These are phyloP conservation scores for Monosporascus sp. DNA, from an alignment of 2,329 filamentous ascomycete species.

Conservation along the genomic window DNA sequence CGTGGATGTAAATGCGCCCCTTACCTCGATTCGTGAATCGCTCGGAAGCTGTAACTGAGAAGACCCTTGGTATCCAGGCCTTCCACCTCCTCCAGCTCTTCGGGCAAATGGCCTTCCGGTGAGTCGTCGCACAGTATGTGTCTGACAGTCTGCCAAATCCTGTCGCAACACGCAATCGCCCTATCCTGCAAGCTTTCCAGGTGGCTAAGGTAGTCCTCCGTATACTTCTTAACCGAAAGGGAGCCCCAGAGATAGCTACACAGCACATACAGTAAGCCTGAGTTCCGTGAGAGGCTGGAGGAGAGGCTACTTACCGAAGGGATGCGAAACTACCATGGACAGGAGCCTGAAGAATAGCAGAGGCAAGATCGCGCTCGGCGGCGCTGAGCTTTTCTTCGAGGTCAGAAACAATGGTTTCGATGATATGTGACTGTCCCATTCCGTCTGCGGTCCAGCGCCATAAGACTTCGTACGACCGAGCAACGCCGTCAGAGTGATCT, in stretches of 20 bases:
- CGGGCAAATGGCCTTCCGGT: constrained; percentile 79
- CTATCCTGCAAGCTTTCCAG: constrained; percentile 44
- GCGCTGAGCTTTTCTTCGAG: constrained; percentile 60
- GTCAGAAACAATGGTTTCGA: constrained; percentile 52
- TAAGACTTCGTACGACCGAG: constrained; percentile 67
- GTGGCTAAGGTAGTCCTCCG: constrained; percentile 28
- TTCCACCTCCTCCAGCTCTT: constrained; percentile 67
- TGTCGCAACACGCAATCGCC: constrained; percentile 55
- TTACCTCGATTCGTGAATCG: constrained; percentile 89
- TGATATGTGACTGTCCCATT: constrained; percentile 42
- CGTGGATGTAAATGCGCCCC: constrained; percentile 6
- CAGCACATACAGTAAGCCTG: constrained; percentile 4
- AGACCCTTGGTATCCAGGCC: constrained; percentile 81
- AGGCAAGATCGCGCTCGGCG: constrained; percentile 60
- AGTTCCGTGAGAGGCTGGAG: neutral
- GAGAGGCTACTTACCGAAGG: constrained; percentile 43
- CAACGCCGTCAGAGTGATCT: constrained; percentile 88
- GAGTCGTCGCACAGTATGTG: constrained; percentile 87
- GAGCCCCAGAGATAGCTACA: constrained; percentile 49
- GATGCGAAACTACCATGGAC: constrained; percentile 68
- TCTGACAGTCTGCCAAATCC: constrained; percentile 73
- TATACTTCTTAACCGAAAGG: constrained; percentile 36
- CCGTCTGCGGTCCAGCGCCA: constrained; percentile 49
- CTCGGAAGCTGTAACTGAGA: constrained; percentile 90
- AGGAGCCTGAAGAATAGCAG: constrained; percentile 61